Percentiles rank a stretch among this genome's conserved stretches.
These are phyloP conservation scores for Cardamine occulta DNA, from an alignment of 345 rosid genomes.

Conservation along the genomic window DNA sequence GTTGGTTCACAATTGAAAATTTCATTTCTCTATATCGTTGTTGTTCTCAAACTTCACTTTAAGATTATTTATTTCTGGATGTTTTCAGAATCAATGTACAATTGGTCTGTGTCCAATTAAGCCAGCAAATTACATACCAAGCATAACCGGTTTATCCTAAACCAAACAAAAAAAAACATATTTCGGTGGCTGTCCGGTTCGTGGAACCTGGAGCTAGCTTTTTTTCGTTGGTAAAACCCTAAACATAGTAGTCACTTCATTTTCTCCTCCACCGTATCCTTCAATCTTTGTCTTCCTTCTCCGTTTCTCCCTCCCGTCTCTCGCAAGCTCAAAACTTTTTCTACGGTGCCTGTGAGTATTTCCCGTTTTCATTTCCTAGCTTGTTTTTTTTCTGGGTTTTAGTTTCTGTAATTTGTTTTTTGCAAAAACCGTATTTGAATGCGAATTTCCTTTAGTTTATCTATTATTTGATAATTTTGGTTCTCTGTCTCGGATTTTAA, in stretches of 20 bases:
- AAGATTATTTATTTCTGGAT: neutral
- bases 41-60: neutral
- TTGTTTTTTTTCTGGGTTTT: too few species aligned
- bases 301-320: neutral
- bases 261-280: slow-evolving; percentile 8
- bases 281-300: neutral
- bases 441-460: too few species aligned
- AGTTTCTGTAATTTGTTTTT: too few species aligned
- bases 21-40: neutral
- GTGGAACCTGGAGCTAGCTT: too few species aligned
- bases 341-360: neutral
- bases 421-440: too few species aligned
- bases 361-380: too few species aligned
- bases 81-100: neutral
- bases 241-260: neutral
- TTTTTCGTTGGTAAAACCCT: slow-evolving; percentile 36
- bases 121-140: neutral
- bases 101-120: slow-evolving; percentile 5
- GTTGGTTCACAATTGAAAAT: slow-evolving; percentile 8
- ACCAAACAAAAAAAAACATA: too few species aligned
- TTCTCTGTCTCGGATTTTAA: slow-evolving; percentile 3
- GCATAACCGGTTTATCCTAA: slow-evolving; percentile 9
- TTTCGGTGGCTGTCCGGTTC: slow-evolving; percentile 19
- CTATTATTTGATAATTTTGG: too few species aligned
- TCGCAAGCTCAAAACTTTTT: slow-evolving; percentile 4